Base-by-base conservation (phyloP, 257 asterid species). In the Petrea volubilis region DNA sequence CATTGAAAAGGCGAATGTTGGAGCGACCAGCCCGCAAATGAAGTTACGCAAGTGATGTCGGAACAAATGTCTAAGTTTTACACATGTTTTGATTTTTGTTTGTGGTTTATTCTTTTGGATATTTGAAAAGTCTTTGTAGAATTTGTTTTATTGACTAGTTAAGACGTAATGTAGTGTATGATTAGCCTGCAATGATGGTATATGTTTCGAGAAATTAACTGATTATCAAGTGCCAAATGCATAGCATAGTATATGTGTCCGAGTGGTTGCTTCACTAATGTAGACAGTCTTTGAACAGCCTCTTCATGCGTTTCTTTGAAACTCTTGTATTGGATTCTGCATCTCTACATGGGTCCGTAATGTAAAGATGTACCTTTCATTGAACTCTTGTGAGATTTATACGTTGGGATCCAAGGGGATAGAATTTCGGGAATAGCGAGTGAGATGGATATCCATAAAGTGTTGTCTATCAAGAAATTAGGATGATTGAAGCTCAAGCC, bases 11-110 rank as follows among this genome's bases (percentile, higher is more conserved):
- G 76, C 80, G 79, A 80, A 82, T 62, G 83, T 65, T 67, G 89
- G 88, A 69, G 76, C 82, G 85, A 83, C 77, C 68, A 82, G 87
- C 71, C 71, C 82, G 72, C 85, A 84, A 81, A 81, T 92, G 74
- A 83, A 76, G 82, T 80, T 80, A 46, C 82, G 84, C 51, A 81
- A 85, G 79, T 81, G 84, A 90, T 63, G 38, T 73, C 49, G 64
- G 77, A 58, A 61, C 29, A 40, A 41, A 53, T 47, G 36, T 73
- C 53, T 50, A 23, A 53, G 20, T 46, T 72, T 71, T 51, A 80
- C 77, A 53, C 86, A 17, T 68, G 84, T 81, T 74, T 52, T 62
- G 62, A 80, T 62, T 83, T 72, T 68, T 82, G 58, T 68, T 72
- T 74, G 79, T 70, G 76, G 68, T 80, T n/a, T 84, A 56, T 41